Base-by-base conservation (phyloP, 176 grass and related monocot genomes). In the Carex littledalei region DNA sequence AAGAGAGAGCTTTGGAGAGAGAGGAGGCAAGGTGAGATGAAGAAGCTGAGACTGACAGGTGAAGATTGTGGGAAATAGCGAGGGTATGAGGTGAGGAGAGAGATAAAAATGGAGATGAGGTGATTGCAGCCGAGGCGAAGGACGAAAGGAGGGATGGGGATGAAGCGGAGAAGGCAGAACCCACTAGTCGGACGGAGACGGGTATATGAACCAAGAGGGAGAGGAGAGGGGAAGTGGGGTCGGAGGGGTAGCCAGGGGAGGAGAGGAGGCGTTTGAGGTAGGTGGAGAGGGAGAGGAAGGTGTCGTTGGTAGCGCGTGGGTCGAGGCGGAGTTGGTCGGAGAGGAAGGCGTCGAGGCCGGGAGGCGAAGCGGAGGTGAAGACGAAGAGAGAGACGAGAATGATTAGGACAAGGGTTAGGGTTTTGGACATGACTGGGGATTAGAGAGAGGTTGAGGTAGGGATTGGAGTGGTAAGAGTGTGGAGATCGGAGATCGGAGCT, bases 301-400 rank as follows among this genome's bases (percentile, higher is more conserved):
- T 90, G 66, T 94, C 93, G 82, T 90, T 90, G 17, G 35, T 18
- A 18, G 90, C 93, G 17, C 79, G 53, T 43, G 86, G 88, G 16
- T 92, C 93, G 41, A 82, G 85, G 63, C 35, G 18, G 85, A 65
- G 69, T 34, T 86, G 79, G 1, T 82, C 77, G 9, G 87, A 80
- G 20, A 94, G 88, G 88, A 94, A 89, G 86, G 88, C 62, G 49
- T 92, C 90, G 65, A 94, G 87, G 37, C 93, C 93, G 57, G 85
- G 32, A 18, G 84, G 61, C 8, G 86, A 15, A 5, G 86, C 41
- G 22, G 72, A 34, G 0, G 76, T 20, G 47, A 15, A 43, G 35
- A 68, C 21, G 20, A 79, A 34, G 67, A 78, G 29, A 6, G 73
- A 35, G 5, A 73, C 17, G 79, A 87, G 68, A 74, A 56, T 10